Evolutionary conservation across 75 land plant species (phyloP).

Genomic region (Isoetes taiwanensis): DNA sequence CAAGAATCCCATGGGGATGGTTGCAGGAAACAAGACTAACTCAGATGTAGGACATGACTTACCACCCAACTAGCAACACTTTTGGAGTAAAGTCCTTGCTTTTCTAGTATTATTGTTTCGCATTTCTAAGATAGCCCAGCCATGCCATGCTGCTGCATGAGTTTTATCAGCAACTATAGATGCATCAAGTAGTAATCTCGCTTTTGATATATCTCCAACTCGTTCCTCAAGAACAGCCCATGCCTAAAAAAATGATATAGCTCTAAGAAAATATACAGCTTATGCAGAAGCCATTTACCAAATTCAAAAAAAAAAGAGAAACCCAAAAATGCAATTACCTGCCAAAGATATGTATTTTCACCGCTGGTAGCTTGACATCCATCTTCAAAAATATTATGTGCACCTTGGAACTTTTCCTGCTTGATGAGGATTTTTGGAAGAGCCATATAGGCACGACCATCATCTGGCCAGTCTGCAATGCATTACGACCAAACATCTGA

Average conservation of each 20-base stretch:
- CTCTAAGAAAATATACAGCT: not conserved
- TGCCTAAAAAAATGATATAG: slow-evolving; percentile 33
- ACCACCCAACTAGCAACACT: slow-evolving; percentile 99
- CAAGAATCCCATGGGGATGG: too few species aligned
- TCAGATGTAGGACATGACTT: too few species aligned
- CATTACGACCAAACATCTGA: slow-evolving; percentile 32
- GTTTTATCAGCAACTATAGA: slow-evolving; percentile 85
- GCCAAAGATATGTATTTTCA: slow-evolving; percentile 93
- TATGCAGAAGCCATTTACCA: too few species aligned
- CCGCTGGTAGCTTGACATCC: slow-evolving; percentile 94
- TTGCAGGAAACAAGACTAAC: too few species aligned
- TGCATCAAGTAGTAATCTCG: slow-evolving; percentile 90
- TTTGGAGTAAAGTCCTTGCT: slow-evolving; percentile 77
- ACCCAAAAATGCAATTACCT: too few species aligned
- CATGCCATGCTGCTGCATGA: slow-evolving; percentile 98
- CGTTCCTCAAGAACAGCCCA: slow-evolving; percentile 87
- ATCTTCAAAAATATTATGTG: slow-evolving; percentile 63
- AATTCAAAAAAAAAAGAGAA: too few species aligned
- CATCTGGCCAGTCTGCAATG: slow-evolving; percentile 76
- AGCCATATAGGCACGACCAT: slow-evolving; percentile 81
- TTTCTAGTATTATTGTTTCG: slow-evolving; percentile 64
- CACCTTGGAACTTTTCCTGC: slow-evolving; percentile 46
- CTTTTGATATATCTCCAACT: slow-evolving; percentile 54
- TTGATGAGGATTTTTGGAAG: slow-evolving; percentile 55
- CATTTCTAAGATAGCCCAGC: slow-evolving; percentile 89